Evolutionary conservation across 1,284 basidiomycete species (phyloP), one percentile per base, ranked within the genome.

Genomic region (Vanrija sp.): DNA sequence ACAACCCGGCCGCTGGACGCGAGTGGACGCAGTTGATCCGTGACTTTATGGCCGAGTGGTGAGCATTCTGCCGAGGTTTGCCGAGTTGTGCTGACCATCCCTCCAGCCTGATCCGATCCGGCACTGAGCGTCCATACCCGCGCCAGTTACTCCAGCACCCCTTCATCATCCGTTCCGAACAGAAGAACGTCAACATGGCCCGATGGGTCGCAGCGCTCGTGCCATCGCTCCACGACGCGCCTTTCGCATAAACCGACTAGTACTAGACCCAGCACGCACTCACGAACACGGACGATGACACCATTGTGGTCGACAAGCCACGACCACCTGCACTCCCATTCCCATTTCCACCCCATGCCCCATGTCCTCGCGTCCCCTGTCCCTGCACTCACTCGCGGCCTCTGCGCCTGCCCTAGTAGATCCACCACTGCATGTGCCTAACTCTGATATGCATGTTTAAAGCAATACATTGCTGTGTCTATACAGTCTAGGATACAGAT

Each of bases 41-140:
- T 72, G 87, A 93, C 64, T 98, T 98, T 72, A 86, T 98, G 75
- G 85, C 83, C 68, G 81, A 85, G 63, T 88, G 91, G 89, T 93
- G 69, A 68, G 89, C 41, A n/a, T 35, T 25, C 1, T 43, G 19
- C 15, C 31, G 27, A 31, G 27, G 27, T 14, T 31, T 7, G 31
- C 31, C 31, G 31, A 31, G 12, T 31, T 14, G 14, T 25, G 19
- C 51, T 46, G 51, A 42, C 49, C 31, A 10, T 9, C n/a, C n/a
- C 15, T 18, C 18, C 48, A 69, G 58, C 45, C 66, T 76, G 37
- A 68, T 69, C 25, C 65, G 68, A 36, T 68, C 64, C 49, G 79
- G 83, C 19, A 75, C 77, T 10, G 79, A 80, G 35, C 84, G 95
- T 47, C 93, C 91, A 6, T 86, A 86, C 20, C 96, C 96, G 0